These are phyloP conservation scores for Lentinus brumalis DNA, from an alignment of 768 basidiomycete genomes.

Conservation along the genomic window DNA sequence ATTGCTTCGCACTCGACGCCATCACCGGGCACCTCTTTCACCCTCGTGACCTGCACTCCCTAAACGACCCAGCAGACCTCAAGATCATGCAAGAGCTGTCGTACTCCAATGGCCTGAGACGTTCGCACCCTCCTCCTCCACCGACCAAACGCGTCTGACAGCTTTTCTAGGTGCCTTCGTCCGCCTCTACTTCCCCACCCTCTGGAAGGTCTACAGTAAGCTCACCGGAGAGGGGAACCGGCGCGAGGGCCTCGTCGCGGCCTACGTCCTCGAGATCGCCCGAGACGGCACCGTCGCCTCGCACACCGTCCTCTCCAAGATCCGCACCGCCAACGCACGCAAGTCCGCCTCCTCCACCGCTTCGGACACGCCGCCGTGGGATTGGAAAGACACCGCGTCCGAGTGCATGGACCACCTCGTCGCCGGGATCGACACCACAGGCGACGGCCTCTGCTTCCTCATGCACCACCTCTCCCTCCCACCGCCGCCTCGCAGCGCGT, in stretches of 20 bases:
- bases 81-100: conserved; percentile 21
- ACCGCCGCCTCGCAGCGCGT: conserved; percentile 3
- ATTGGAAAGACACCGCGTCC: conserved; percentile 16
- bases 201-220: background rate
- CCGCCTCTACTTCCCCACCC: conserved; percentile 18
- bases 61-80: conserved; percentile 13
- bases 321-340: conserved; percentile 7
- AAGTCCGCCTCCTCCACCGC: background rate
- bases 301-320: conserved; percentile 24
- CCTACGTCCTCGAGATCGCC: conserved; percentile 17
- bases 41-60: conserved; percentile 17
- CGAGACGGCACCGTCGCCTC: conserved; percentile 13
- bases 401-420: conserved; percentile 27
- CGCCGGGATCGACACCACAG: conserved; percentile 26
- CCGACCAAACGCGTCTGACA: background rate
- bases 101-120: conserved; percentile 10
- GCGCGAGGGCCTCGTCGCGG: conserved; percentile 6
- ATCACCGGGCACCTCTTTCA: conserved; percentile 24
- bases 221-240: background rate
- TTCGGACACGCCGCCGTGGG: background rate
- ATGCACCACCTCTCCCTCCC: conserved; percentile 26
- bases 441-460: conserved; percentile 28
- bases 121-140: background rate
- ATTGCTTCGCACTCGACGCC: conserved; percentile 25
- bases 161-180: conserved; percentile 10